Conservation (phyloP, 768 basidiomycete species). For the Leucogyrophana mollusca region DNA sequence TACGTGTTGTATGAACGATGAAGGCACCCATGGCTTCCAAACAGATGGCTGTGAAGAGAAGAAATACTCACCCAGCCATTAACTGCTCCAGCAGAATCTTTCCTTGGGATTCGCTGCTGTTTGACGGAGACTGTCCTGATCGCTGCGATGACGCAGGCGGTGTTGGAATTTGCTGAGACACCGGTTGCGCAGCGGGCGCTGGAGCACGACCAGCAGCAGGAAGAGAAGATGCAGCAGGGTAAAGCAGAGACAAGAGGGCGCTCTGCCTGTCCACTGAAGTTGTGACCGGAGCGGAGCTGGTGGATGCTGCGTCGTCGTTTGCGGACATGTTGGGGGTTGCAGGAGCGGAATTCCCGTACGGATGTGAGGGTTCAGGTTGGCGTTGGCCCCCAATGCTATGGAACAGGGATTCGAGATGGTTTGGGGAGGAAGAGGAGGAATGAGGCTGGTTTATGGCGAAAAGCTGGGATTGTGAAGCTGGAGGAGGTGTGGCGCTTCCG, state of each 20-base stretch:
- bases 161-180: conserved; percentile 63
- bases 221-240: conserved; percentile 44
- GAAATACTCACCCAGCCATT: conserved; percentile 68
- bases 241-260: conserved; percentile 69
- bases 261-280: conserved; percentile 67
- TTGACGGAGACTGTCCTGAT: conserved; percentile 54
- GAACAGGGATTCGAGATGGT: conserved; percentile 69
- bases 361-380: conserved; percentile 28
- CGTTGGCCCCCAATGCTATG: conserved; percentile 50
- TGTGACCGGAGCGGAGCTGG: conserved; percentile 30
- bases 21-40: no score
- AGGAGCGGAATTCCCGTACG: conserved; percentile 43
- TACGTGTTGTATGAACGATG: neutral
- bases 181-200: conserved; percentile 22
- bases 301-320: conserved; percentile 40
- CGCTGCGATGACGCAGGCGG: conserved; percentile 62
- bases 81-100: conserved; percentile 78
- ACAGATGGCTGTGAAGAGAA: conserved; percentile 8
- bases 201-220: conserved; percentile 16
- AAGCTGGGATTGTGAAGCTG: conserved; percentile 29
- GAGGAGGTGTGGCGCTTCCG: conserved; percentile 52
- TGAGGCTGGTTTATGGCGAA: conserved; percentile 33
- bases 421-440: conserved; percentile 47
- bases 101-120: conserved; percentile 60
- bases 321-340: conserved; percentile 42